Percentiles rank a stretch among this genome's conserved stretches.
Evolutionary conservation across 2,329 filamentous ascomycete genomes (phyloP).

Genomic region (Alternaria sp.): DNA sequence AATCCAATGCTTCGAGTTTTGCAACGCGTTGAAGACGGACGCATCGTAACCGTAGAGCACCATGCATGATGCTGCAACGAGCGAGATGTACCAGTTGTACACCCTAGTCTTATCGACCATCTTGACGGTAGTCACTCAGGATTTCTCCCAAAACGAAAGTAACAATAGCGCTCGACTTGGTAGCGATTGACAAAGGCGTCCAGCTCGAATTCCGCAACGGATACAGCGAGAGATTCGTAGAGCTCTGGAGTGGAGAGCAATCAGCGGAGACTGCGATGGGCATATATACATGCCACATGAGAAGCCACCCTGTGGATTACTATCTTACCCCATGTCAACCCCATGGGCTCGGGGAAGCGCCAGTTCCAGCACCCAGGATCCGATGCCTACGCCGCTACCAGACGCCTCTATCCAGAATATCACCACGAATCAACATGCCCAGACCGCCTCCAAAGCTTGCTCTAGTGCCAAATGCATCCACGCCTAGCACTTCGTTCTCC

Average conservation of each 20-base stretch:
- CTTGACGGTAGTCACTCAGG: constrained; percentile 16
- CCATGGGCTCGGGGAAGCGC: constrained; percentile 28
- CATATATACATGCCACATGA: constrained; percentile 29
- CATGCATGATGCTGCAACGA: constrained; percentile 76
- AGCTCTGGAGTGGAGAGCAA: constrained; percentile 13
- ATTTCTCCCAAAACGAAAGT: neutral
- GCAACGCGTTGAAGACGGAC: constrained; percentile 74
- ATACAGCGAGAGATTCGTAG: constrained; percentile 24
- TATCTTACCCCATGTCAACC: constrained; percentile 17
- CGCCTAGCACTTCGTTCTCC: constrained; percentile 4
- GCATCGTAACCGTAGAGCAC: constrained; percentile 78
- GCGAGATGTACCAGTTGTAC: constrained; percentile 68
- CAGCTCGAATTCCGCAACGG: constrained; percentile 20
- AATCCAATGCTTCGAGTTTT: constrained; percentile 71
- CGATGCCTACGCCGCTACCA: constrained; percentile 1
- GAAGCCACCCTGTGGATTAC: constrained; percentile 17
- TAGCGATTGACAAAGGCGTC: constrained; percentile 1
- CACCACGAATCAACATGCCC: constrained; percentile 41
- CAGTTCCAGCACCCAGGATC: constrained; percentile 23
- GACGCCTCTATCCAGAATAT: constrained; percentile 22
- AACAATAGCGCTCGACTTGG: neutral
- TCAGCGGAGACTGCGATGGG: constrained; percentile 5
- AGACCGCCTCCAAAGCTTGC: constrained; percentile 27
- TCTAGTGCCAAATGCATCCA: constrained; percentile 17
- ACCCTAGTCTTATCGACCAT: constrained; percentile 48